phyloP scores from a whole-genome alignment of 768 basidiomycete species.

The Dioszegia hungarica region DNA sequence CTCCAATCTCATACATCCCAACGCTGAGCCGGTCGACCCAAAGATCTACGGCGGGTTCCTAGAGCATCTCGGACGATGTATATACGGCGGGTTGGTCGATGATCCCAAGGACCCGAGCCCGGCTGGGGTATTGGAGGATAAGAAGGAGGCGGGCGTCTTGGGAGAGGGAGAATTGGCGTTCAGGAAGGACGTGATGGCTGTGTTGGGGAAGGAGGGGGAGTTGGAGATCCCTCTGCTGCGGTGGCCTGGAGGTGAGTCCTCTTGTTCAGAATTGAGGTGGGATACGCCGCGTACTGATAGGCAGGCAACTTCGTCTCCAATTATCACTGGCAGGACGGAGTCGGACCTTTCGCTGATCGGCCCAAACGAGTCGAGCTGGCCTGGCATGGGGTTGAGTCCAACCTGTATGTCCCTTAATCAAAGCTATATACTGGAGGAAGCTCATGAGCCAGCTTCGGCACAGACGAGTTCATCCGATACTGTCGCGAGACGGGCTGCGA shows the following conservation, averaged over 20 bases:
- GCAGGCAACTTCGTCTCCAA: constrained; percentile 55
- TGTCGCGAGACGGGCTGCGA: constrained; percentile 56
- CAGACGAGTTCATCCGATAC: constrained; percentile 58
- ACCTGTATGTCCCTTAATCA: background rate
- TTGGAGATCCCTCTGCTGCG: constrained; percentile 55
- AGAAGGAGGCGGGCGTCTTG: constrained; percentile 46
- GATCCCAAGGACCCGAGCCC: constrained; percentile 35
- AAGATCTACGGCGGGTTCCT: constrained; percentile 53
- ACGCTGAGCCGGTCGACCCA: background rate
- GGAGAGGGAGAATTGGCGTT: constrained; percentile 53
- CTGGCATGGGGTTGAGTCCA: constrained; percentile 50
- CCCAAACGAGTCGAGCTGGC: constrained; percentile 59
- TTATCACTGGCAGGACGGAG: constrained; percentile 60
- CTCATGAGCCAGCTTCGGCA: constrained; percentile 53
- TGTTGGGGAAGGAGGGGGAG: constrained; percentile 49
- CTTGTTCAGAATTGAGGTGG: too few species aligned
- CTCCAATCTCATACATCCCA: background rate
- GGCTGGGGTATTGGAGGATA: constrained; percentile 14
- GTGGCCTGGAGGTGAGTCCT: constrained; percentile 56
- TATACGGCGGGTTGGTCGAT: constrained; percentile 47
- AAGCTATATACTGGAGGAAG: too few species aligned
- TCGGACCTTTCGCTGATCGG: constrained; percentile 55
- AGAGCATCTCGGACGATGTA: constrained; percentile 56
- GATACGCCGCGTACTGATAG: too few species aligned
- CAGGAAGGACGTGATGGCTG: constrained; percentile 55